Evolutionary conservation across 192 early-diverging fungal genomes (phyloP).

Genomic region (Backusella morwellensis): DNA sequence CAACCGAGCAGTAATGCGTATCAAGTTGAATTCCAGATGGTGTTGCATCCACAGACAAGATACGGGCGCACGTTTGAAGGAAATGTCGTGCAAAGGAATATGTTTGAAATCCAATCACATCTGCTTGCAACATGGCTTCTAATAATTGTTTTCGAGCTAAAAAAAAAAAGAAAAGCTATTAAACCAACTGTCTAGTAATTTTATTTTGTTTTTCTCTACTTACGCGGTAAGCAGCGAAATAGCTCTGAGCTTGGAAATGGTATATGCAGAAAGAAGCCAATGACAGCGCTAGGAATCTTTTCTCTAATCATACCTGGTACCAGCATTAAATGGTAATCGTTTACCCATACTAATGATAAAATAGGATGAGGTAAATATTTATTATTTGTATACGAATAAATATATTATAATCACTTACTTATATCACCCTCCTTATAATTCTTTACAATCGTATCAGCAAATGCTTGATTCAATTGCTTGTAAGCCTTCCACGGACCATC

Average conservation of each 20-base stretch:
- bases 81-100: constrained; percentile 94
- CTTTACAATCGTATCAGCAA: constrained; percentile 79
- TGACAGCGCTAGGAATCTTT: constrained; percentile 79
- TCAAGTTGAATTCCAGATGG: constrained; percentile 83
- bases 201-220: constrained; percentile 17
- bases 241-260: constrained; percentile 97
- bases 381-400: no score
- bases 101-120: constrained; percentile 92
- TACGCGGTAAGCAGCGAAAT: constrained; percentile 85
- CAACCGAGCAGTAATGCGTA: constrained; percentile 77
- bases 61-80: constrained; percentile 82
- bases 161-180: neutral
- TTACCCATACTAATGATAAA: constrained; percentile 77
- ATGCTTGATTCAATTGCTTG: constrained; percentile 77
- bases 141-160: constrained; percentile 79
- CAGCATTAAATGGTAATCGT: constrained; percentile 97
- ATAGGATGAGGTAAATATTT: no score
- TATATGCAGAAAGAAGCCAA: constrained; percentile 96
- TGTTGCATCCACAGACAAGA: constrained; percentile 84
- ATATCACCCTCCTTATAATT: constrained; percentile 83
- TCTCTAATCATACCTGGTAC: constrained; percentile 86
- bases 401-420: constrained; percentile 48
- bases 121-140: constrained; percentile 85
- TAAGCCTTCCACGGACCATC: constrained; percentile 83
- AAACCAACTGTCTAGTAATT: neutral